Evolutionary conservation across 2,329 filamentous ascomycete species (phyloP).

Genomic region (Fusarium agapanthi): DNA sequence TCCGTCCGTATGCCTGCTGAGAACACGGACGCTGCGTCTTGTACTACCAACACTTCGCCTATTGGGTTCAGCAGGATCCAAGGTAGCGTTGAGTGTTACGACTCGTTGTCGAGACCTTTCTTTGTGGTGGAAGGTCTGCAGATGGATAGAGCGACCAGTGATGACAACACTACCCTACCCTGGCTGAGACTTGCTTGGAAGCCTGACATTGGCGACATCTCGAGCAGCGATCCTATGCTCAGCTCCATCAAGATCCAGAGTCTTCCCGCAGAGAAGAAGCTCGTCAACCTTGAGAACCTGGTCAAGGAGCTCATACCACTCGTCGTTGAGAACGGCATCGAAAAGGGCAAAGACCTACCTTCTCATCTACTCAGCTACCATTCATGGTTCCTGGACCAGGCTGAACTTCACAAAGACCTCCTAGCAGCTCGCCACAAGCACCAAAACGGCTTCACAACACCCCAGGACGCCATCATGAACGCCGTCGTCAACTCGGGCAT

Average conservation of each 20-base stretch:
- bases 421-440: constrained; percentile 8
- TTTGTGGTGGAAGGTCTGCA: constrained; percentile 35
- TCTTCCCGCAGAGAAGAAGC: constrained; percentile 36
- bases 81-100: constrained; percentile 33
- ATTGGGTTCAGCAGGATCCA: constrained; percentile 33
- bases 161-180: constrained; percentile 31
- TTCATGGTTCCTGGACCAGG: constrained; percentile 32
- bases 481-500: constrained; percentile 30
- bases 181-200: constrained; percentile 36
- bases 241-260: constrained; percentile 36
- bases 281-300: constrained; percentile 33
- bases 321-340: constrained; percentile 29
- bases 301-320: constrained; percentile 36
- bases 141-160: constrained; percentile 35
- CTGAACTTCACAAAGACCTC: constrained; percentile 17
- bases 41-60: constrained; percentile 30
- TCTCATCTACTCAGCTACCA: constrained; percentile 27
- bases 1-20: constrained; percentile 34
- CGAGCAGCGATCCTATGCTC: constrained; percentile 28
- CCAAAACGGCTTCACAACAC: constrained; percentile 9
- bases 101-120: constrained; percentile 26
- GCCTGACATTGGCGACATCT: constrained; percentile 38
- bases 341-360: constrained; percentile 19
- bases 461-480: constrained; percentile 7
- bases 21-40: constrained; percentile 29